Base-by-base conservation (phyloP, 2,329 filamentous ascomycete species). In the Pseudogymnoascus sp. region DNA sequence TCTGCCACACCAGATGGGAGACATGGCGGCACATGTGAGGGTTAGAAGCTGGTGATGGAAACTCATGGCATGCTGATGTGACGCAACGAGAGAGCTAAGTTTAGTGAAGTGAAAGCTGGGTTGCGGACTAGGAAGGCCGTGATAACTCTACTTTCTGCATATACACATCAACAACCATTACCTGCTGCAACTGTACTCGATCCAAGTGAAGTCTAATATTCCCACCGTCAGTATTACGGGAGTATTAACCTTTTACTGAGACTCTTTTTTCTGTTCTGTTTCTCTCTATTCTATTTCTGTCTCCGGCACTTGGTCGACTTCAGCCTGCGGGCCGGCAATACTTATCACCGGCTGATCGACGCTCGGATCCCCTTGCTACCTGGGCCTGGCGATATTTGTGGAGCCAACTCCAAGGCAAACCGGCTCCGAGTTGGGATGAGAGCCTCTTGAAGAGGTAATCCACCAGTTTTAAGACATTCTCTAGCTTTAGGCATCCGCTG, bases 301-400 rank as follows among this genome's bases (percentile, higher is more conserved):
- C 30, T 18, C 25, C 16, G 47, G 47, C 47, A 54, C 28, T 54
- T 54, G 47, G 25, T 20, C 25, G n/a, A 30, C 25, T 18, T 16
- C 47, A 33, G 47, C 47, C 28, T 54, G 18, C 47, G 47, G 47
- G 12, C 6, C 47, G 47, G 47, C 9, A 12, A 54, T 54, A 54
- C 47, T 54, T 33, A 33, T 12, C 47, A 33, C 47, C 47, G 47
- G 5, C 12, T 33, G n/a, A 54, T 54, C 9, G n/a, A 54, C 47
- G 47, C 47, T 54, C 28, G 43, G 43, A 54, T 54, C 43, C 43
- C 43, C 43, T 54, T 25, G 28, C 33, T 54, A 54, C 47, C 47
- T 54, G 41, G 22, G 47, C 47, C 47, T 54, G 47, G 47, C 9
- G 28, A 54, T 54, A 54, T 54, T 54, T 54, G 47, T 54, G 47